These are phyloP conservation scores for Fusarium nodosum DNA, from an alignment of 2,329 filamentous ascomycete genomes.

Conservation along the genomic window DNA sequence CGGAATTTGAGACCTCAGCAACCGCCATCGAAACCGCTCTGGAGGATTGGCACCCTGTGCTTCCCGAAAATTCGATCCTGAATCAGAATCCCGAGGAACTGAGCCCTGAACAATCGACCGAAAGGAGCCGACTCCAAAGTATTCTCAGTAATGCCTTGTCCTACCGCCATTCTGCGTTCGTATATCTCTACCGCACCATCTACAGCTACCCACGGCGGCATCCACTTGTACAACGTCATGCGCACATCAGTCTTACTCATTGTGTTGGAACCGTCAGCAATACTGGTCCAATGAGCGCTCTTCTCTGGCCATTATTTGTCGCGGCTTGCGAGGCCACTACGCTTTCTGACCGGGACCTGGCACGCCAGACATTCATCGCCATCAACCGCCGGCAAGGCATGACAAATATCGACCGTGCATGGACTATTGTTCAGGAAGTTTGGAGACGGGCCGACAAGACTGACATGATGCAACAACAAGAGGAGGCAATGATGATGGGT, in stretches of 20 bases:
- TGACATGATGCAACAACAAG: constrained; percentile 47
- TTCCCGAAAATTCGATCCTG: constrained; percentile 57
- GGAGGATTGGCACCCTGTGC: constrained; percentile 66
- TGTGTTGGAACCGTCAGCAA: constrained; percentile 68
- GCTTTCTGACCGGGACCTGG: constrained; percentile 64
- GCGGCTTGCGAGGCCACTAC: constrained; percentile 70
- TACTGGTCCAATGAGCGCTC: constrained; percentile 71
- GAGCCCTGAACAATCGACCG: constrained; percentile 47
- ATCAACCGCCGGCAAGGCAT: constrained; percentile 72
- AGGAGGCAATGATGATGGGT: constrained; percentile 39
- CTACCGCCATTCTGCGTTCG: constrained; percentile 70
- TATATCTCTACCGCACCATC: constrained; percentile 70
- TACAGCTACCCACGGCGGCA: constrained; percentile 63
- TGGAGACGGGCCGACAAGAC: constrained; percentile 67
- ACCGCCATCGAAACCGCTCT: constrained; percentile 69
- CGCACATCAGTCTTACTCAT: constrained; percentile 64
- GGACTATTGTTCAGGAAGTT: constrained; percentile 72
- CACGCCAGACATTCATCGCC: constrained; percentile 65
- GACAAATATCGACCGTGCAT: constrained; percentile 73
- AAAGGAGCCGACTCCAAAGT: constrained; percentile 63
- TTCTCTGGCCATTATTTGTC: constrained; percentile 75
- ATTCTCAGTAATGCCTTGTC: constrained; percentile 72
- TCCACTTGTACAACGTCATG: constrained; percentile 66
- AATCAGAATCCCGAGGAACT: constrained; percentile 45
- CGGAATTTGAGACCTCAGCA: constrained; percentile 65